Evolutionary conservation across 495 filamentous ascomycete species (phyloP).

Genomic region (Xylaria grammica): DNA sequence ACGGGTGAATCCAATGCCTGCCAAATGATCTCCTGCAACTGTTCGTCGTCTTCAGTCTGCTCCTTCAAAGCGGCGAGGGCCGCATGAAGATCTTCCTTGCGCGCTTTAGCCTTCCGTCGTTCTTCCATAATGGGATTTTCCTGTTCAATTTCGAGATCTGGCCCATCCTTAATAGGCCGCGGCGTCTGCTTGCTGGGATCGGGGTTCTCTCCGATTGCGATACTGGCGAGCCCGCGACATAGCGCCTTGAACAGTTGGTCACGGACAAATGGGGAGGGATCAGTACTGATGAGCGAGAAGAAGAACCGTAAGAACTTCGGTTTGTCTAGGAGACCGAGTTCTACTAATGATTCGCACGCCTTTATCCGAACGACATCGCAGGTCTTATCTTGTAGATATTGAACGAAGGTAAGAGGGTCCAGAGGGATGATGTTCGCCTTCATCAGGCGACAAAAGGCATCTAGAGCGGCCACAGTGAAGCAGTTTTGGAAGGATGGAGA

Average conservation of each 20-base stretch:
- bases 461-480: slow-evolving; percentile 79
- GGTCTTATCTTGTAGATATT: slow-evolving; percentile 79
- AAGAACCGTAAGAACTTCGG: slow-evolving; percentile 70
- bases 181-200: slow-evolving; percentile 36
- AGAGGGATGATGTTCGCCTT: slow-evolving; percentile 68
- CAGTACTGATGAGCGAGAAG: slow-evolving; percentile 71
- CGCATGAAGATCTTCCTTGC: slow-evolving; percentile 75
- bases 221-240: slow-evolving; percentile 71
- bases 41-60: slow-evolving; percentile 66
- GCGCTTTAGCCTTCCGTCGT: slow-evolving; percentile 70
- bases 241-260: slow-evolving; percentile 70
- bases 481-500: slow-evolving; percentile 89
- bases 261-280: slow-evolving; percentile 82
- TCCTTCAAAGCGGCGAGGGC: slow-evolving; percentile 76
- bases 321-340: slow-evolving; percentile 72
- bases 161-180: slow-evolving; percentile 49
- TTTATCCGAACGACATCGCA: slow-evolving; percentile 79
- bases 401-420: slow-evolving; percentile 71
- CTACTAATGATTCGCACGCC: slow-evolving; percentile 80
- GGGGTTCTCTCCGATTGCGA: slow-evolving; percentile 73
- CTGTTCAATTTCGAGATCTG: slow-evolving; percentile 76
- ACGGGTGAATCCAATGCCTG: slow-evolving; percentile 70
- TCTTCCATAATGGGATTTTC: slow-evolving; percentile 64
- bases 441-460: slow-evolving; percentile 76
- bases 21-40: slow-evolving; percentile 76